Conservation (phyloP, 2,329 filamentous ascomycete species). For the Hymenoscyphus scutula region DNA sequence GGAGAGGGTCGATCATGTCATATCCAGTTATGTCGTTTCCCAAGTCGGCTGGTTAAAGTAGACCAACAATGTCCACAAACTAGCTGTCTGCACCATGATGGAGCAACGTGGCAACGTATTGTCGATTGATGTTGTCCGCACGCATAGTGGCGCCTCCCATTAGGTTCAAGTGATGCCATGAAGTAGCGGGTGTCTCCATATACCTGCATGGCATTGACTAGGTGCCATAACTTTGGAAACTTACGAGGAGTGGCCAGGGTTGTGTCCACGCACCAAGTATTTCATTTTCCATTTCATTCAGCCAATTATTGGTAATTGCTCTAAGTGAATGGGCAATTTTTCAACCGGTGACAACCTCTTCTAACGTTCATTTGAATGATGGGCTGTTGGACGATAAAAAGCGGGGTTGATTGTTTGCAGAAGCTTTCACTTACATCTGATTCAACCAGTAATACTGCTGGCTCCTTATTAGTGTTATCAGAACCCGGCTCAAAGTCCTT, state of each 20-base stretch:
- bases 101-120: conserved; percentile 11
- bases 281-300: neutral
- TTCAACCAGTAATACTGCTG: neutral
- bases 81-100: neutral
- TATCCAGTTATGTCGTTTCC: neutral
- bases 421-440: neutral
- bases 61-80: neutral
- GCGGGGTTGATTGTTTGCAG: neutral
- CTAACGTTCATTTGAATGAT: neutral
- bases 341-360: neutral
- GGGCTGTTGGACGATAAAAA: neutral
- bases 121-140: neutral
- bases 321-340: neutral
- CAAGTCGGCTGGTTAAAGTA: neutral
- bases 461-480: neutral
- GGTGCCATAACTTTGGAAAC: neutral
- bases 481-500: neutral
- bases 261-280: neutral
- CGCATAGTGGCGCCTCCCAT: neutral
- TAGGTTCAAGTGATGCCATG: conserved; percentile 4
- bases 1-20: neutral
- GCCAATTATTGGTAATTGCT: neutral
- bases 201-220: neutral
- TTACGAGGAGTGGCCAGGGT: neutral
- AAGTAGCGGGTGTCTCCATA: conserved; percentile 6